Percentiles rank a stretch among this genome's conserved stretches.
Conservation (phyloP, 257 asterid genomes). For the Verbascum thapsus region DNA sequence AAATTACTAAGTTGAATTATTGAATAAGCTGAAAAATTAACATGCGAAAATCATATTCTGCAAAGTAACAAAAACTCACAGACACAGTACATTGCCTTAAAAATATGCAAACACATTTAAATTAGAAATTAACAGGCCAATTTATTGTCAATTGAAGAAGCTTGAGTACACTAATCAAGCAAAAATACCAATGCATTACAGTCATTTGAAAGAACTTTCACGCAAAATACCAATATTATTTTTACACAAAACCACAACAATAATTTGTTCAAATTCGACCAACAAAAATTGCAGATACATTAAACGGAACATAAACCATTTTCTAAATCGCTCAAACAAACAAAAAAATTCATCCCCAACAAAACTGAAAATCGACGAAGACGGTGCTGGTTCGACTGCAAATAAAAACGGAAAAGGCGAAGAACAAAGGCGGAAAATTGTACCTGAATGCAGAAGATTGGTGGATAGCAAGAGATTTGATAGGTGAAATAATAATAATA, state of each 20-base stretch:
- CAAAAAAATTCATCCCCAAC: not conserved
- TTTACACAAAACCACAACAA: not conserved
- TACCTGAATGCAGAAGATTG: conserved; percentile 31
- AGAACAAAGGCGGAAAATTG: conserved; percentile 15
- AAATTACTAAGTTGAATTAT: not conserved
- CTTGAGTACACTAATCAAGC: not conserved
- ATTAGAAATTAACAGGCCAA: not conserved
- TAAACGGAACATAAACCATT: not conserved
- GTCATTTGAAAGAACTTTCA: not conserved
- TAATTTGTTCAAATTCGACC: conserved; percentile 12
- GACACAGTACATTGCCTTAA: not conserved
- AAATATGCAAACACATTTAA: not conserved
- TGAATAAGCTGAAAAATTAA: not conserved
- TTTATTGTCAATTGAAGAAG: not conserved
- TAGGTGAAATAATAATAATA: not conserved
- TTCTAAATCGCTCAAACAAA: not conserved
- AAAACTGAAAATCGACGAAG: not conserved
- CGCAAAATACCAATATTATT: not conserved
- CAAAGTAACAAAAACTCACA: not conserved
- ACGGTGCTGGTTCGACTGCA: no score
- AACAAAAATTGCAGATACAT: not conserved
- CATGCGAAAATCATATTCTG: conserved; percentile 13
- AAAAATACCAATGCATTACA: not conserved
- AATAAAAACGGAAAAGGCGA: not conserved
- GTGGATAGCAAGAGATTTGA: not conserved